A percentile compares a stretch with the other conserved stretches of the same genome.
These are phyloP conservation scores for Penicillium capsulatum DNA, from an alignment of 2,329 filamentous ascomycete species.

Conservation along the genomic window DNA sequence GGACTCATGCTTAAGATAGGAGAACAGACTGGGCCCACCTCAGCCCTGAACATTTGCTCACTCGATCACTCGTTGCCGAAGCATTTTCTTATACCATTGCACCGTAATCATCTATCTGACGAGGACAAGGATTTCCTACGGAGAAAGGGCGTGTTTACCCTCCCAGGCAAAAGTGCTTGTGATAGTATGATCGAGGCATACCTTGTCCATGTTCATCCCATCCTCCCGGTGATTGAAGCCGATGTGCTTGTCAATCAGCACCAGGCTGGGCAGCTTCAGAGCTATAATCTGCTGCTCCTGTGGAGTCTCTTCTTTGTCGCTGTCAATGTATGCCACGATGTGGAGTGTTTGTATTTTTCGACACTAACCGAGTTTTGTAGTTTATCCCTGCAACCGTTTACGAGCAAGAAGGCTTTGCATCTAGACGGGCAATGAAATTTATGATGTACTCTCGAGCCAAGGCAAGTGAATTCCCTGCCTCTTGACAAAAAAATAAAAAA, in stretches of 20 bases:
- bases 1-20: constrained; percentile 9
- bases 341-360: not conserved
- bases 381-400: constrained; percentile 23
- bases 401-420: constrained; percentile 31
- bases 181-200: constrained; percentile 34
- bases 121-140: constrained; percentile 25
- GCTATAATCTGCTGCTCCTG: constrained; percentile 36
- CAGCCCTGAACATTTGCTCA: constrained; percentile 19
- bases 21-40: constrained; percentile 21
- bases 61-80: constrained; percentile 16
- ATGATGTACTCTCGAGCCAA: constrained; percentile 39
- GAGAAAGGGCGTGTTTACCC: constrained; percentile 34
- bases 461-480: constrained; percentile 13
- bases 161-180: constrained; percentile 29
- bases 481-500: too few species aligned
- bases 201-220: constrained; percentile 38
- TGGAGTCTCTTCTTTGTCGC: constrained; percentile 42
- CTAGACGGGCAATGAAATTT: constrained; percentile 36
- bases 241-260: constrained; percentile 28
- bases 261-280: constrained; percentile 22
- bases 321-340: constrained; percentile 25
- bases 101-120: constrained; percentile 8
- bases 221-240: constrained; percentile 36
- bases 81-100: constrained; percentile 19
- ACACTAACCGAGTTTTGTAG: constrained; percentile 18